phyloP scores from a whole-genome alignment of 148 eudicot species.

The Vaccinium corymbosum region DNA sequence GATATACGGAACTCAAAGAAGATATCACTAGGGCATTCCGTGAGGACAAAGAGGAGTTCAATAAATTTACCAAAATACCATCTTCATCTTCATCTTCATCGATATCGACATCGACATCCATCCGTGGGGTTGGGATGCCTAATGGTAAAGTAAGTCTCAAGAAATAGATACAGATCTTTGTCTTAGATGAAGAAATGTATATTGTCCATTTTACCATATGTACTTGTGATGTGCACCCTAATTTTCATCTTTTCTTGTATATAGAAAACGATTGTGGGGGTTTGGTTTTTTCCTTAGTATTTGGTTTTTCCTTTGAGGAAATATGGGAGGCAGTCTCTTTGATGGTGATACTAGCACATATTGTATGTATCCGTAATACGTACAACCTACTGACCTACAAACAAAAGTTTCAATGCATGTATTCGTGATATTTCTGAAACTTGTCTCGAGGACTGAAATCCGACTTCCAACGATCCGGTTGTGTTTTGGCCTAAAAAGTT shows the following conservation, averaged over 20 bases:
- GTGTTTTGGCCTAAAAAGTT: too few species aligned
- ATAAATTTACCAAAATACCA: constrained; percentile 31
- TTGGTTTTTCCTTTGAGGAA: background rate
- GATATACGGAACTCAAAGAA: constrained; percentile 62
- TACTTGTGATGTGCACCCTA: background rate
- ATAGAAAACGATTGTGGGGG: background rate
- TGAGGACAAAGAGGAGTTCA: constrained; percentile 61
- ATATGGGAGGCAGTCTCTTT: background rate
- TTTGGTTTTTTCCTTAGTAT: background rate
- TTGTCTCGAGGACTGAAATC: too few species aligned
- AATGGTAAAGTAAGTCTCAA: constrained; percentile 29
- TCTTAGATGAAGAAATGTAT: background rate
- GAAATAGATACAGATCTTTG: constrained; percentile 15
- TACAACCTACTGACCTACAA: background rate
- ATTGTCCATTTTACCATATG: constrained; percentile 2
- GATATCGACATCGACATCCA: constrained; percentile 25
- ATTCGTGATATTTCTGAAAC: too few species aligned
- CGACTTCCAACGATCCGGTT: too few species aligned
- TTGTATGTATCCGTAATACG: background rate
- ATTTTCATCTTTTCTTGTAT: background rate
- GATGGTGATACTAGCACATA: background rate
- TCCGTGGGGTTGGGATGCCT: constrained; percentile 19
- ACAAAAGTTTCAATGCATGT: background rate
- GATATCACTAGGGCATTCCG: constrained; percentile 52
- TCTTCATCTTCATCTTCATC: constrained; percentile 36